phyloP scores from a whole-genome alignment of 2,329 filamentous ascomycete genomes.

The Monosporascus sp. region DNA sequence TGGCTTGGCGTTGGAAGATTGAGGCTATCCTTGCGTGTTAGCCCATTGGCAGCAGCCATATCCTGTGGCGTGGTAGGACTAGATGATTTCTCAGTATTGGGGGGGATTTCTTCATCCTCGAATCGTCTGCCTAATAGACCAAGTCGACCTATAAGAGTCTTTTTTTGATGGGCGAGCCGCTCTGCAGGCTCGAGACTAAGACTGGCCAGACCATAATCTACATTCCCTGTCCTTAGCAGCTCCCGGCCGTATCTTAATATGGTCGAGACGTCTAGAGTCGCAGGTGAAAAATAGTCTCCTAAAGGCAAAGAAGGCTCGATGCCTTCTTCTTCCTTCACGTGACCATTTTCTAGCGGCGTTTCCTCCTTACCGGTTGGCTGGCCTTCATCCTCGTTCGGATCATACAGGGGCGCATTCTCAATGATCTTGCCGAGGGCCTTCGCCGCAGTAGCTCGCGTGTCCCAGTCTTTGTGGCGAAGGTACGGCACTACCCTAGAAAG shows the following conservation, averaged over 20 bases:
- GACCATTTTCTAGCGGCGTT: conserved; percentile 32
- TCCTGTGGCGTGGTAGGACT: conserved; percentile 44
- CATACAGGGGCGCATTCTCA: conserved; percentile 79
- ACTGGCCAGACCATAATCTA: conserved; percentile 77
- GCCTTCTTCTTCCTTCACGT: conserved; percentile 58
- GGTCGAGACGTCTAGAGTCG: conserved; percentile 68
- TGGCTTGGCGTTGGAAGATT: conserved; percentile 30
- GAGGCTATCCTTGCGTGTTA: conserved; percentile 32
- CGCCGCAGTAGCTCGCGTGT: conserved; percentile 87
- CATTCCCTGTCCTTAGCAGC: conserved; percentile 76
- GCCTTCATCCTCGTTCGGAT: conserved; percentile 76
- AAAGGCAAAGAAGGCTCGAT: conserved; percentile 41
- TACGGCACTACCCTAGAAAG: conserved; percentile 93
- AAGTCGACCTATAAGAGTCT: conserved; percentile 74
- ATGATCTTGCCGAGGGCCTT: conserved; percentile 94
- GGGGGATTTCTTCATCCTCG: conserved; percentile 72
- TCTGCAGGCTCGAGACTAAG: conserved; percentile 76
- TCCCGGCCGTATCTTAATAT: conserved; percentile 82
- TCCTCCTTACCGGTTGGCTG: conserved; percentile 39
- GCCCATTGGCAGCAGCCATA: conserved; percentile 24
- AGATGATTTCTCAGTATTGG: conserved; percentile 53
- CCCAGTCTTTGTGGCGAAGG: conserved; percentile 91
- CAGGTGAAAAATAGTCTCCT: conserved; percentile 65
- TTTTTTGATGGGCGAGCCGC: conserved; percentile 82
- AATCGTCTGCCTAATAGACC: conserved; percentile 80